Evolutionary conservation across 2,329 filamentous ascomycete species (phyloP).

Genomic region (Phialophora verrucosa): DNA sequence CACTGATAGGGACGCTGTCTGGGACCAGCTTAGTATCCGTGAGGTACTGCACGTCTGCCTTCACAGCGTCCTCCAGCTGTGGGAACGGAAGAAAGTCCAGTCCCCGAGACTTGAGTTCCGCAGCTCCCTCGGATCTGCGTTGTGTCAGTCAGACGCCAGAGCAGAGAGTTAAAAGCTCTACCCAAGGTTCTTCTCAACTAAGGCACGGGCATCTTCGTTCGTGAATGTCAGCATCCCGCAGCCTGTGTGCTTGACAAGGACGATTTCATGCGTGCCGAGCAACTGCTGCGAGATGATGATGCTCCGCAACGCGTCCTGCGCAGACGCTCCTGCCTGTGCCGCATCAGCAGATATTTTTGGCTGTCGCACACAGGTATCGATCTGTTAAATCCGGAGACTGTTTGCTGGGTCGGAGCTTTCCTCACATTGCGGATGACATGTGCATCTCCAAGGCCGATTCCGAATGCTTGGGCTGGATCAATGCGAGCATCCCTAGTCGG

Average conservation of each 20-base stretch:
- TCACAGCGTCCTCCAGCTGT: slow-evolving; percentile 68
- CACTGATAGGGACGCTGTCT: slow-evolving; percentile 65
- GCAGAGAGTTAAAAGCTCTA: slow-evolving; percentile 26
- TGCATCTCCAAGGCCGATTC: slow-evolving; percentile 74
- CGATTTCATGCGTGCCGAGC: slow-evolving; percentile 74
- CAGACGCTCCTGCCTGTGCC: slow-evolving; percentile 64
- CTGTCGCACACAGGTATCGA: neutral
- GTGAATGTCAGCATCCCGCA: slow-evolving; percentile 75
- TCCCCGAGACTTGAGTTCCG: slow-evolving; percentile 37
- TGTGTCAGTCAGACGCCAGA: neutral
- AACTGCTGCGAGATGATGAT: slow-evolving; percentile 80
- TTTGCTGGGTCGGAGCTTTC: neutral
- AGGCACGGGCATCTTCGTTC: slow-evolving; percentile 60
- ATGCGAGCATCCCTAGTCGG: slow-evolving; percentile 68
- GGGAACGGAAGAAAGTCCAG: slow-evolving; percentile 71
- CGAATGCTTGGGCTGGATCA: slow-evolving; percentile 71
- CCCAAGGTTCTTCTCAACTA: slow-evolving; percentile 66
- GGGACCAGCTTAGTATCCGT: slow-evolving; percentile 64
- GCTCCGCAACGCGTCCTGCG: slow-evolving; percentile 72
- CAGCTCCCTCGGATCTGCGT: slow-evolving; percentile 30
- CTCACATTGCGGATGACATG: slow-evolving; percentile 73
- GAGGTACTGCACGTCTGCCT: slow-evolving; percentile 69
- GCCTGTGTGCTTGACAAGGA: slow-evolving; percentile 75
- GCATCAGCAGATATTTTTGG: neutral
- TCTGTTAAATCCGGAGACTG: neutral